These are phyloP conservation scores for Zalaria obscura DNA, from an alignment of 2,329 filamentous ascomycete genomes.

Conservation along the genomic window DNA sequence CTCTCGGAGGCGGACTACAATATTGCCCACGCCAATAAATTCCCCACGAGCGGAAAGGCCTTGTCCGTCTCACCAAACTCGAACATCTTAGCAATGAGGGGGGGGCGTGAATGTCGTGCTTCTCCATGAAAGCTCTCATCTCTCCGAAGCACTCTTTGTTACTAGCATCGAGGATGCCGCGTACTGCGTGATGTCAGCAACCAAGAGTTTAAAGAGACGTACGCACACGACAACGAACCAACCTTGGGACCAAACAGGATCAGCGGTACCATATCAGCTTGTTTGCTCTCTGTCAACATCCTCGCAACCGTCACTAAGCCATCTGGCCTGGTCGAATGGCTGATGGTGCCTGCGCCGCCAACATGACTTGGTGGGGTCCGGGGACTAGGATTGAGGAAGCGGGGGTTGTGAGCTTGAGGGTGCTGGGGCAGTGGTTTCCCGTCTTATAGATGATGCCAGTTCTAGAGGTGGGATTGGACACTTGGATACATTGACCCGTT, in stretches of 20 bases:
- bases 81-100: constrained; percentile 26
- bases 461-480: no score
- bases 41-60: constrained; percentile 27
- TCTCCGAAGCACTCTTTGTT: constrained; percentile 33
- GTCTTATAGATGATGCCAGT: no score
- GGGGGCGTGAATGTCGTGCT: constrained; percentile 26
- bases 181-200: constrained; percentile 3
- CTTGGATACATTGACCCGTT: no score
- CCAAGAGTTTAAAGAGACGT: background rate
- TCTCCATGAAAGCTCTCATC: constrained; percentile 26
- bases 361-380: constrained; percentile 28
- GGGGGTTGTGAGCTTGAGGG: no score
- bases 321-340: constrained; percentile 23
- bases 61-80: constrained; percentile 27
- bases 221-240: background rate
- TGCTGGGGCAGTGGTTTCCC: no score
- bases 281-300: constrained; percentile 7
- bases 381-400: no score
- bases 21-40: constrained; percentile 21
- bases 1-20: constrained; percentile 10
- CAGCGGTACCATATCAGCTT: constrained; percentile 5
- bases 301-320: constrained; percentile 22
- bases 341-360: constrained; percentile 31
- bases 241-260: constrained; percentile 46
- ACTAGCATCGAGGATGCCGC: constrained; percentile 11